These are phyloP conservation scores for Dactylorhiza incarnata DNA, from an alignment of 106 monocot genomes.

Conservation along the genomic window DNA sequence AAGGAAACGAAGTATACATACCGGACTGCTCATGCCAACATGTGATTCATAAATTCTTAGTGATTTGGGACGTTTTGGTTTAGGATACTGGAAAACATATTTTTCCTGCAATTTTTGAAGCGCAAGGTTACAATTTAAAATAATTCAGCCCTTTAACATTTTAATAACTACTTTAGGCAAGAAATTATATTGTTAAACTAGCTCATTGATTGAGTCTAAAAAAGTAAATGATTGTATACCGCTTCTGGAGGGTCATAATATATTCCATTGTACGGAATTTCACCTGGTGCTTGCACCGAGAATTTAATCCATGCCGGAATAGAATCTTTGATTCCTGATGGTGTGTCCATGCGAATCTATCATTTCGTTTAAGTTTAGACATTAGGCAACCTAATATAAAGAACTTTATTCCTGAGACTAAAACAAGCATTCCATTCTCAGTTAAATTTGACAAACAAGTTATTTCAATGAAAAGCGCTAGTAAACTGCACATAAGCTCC, in stretches of 20 bases:
- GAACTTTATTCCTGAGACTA: neutral
- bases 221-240: conserved; percentile 25
- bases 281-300: conserved; percentile 88
- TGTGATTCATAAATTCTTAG: conserved; percentile 95
- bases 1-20: conserved; percentile 19
- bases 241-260: conserved; percentile 96
- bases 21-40: conserved; percentile 98
- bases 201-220: neutral
- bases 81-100: conserved; percentile 78
- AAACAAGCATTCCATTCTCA: neutral
- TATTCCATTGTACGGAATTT: conserved; percentile 97
- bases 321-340: conserved; percentile 89
- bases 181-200: neutral
- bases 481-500: neutral
- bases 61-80: conserved; percentile 84
- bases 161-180: neutral
- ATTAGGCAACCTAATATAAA: neutral
- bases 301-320: conserved; percentile 99
- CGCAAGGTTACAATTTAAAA: neutral
- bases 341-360: conserved; percentile 96
- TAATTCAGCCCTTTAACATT: neutral
- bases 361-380: conserved; percentile 1
- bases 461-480: neutral
- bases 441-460: neutral
- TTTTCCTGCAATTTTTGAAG: conserved; percentile 46